A percentile compares a stretch with the other conserved stretches of the same genome.
phyloP scores from a whole-genome alignment of 2,329 filamentous ascomycete species.

The Diplocarpon rosae region DNA sequence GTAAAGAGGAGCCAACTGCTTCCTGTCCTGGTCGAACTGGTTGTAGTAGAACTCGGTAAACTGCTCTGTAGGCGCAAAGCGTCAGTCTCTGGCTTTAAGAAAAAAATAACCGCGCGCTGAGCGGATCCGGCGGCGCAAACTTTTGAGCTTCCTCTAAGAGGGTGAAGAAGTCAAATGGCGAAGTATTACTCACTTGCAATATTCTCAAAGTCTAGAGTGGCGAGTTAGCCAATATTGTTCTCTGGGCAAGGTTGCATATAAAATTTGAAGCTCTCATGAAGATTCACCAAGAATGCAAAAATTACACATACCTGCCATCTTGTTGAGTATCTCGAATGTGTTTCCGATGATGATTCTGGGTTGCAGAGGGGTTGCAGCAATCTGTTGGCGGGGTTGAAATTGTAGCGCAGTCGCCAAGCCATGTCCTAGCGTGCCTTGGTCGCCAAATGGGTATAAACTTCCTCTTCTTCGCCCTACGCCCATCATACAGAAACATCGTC shows the following conservation, averaged over 20 bases:
- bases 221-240: constrained; percentile 14
- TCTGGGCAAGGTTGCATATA: background rate
- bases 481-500: too few species aligned
- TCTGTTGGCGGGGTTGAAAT: constrained; percentile 2
- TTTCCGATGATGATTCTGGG: background rate
- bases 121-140: too few species aligned
- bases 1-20: constrained; percentile 60
- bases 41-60: constrained; percentile 89
- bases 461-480: too few species aligned
- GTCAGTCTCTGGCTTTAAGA: background rate
- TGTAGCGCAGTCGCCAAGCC: background rate
- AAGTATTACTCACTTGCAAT: constrained; percentile 32
- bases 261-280: background rate
- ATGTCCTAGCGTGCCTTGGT: background rate
- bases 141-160: background rate
- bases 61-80: constrained; percentile 46
- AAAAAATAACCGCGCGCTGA: background rate
- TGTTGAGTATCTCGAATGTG: constrained; percentile 8
- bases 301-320: constrained; percentile 25
- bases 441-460: too few species aligned
- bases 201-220: constrained; percentile 28
- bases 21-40: constrained; percentile 67
- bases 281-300: too few species aligned
- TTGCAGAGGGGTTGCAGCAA: constrained; percentile 2
- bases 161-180: too few species aligned